A percentile compares a stretch with the other conserved stretches of the same genome.
Conservation (phyloP, 768 basidiomycete genomes). For the Pseudohyphozyma bogoriensis region DNA sequence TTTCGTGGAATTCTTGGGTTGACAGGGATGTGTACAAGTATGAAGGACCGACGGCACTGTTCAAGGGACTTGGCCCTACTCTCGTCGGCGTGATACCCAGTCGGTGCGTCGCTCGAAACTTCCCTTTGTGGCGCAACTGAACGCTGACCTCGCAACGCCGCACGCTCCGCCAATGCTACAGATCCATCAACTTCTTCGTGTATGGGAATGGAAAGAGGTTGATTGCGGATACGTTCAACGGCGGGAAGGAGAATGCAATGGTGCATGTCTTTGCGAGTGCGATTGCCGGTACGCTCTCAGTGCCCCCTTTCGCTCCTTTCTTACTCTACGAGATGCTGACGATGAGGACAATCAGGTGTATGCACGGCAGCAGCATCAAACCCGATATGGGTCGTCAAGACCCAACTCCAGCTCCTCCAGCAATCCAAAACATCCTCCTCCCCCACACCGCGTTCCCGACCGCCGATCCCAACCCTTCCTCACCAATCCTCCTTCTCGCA, state of each 20-base stretch:
- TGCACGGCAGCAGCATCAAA: conserved; percentile 84
- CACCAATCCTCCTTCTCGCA: conserved; percentile 14
- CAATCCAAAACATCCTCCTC: conserved; percentile 34
- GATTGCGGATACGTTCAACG: conserved; percentile 63
- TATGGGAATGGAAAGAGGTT: conserved; percentile 94
- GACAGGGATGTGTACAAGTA: conserved; percentile 59
- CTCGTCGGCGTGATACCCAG: conserved; percentile 92
- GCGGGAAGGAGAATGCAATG: conserved; percentile 66
- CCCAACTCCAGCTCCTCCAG: conserved; percentile 52
- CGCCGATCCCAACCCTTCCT: no score
- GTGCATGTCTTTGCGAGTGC: conserved; percentile 82
- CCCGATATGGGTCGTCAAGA: conserved; percentile 99
- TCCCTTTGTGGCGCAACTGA: not conserved
- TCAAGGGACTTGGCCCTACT: conserved; percentile 89
- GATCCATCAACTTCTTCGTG: conserved; percentile 91
- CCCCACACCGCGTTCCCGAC: conserved; percentile 1
- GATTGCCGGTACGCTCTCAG: conserved; percentile 44
- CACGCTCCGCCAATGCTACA: conserved; percentile 10
- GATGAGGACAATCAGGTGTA: no score
- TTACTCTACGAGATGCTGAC: no score
- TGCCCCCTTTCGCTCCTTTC: not conserved
- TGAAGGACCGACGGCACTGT: conserved; percentile 79
- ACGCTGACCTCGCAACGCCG: no score
- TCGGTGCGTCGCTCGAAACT: conserved; percentile 40
- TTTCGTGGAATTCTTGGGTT: no score